These are phyloP conservation scores for Stygiomarasmius scandens DNA, from an alignment of 1,284 basidiomycete genomes.

Conservation along the genomic window DNA sequence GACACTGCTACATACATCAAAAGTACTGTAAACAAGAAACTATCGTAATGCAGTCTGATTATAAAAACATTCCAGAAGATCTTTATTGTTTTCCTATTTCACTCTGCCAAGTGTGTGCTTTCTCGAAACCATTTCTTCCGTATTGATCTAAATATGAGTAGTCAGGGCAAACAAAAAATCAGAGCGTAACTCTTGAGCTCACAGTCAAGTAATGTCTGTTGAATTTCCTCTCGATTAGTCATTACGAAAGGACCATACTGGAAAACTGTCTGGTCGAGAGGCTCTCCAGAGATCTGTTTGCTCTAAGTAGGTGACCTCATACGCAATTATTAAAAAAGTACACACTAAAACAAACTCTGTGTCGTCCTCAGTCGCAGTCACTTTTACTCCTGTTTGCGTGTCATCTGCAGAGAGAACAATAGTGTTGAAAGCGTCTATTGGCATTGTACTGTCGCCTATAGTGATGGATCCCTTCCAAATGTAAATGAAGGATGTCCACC, in stretches of 20 bases:
- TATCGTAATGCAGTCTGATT: too few species aligned
- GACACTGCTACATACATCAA: too few species aligned
- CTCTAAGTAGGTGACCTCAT: conserved; percentile 3
- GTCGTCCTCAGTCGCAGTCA: conserved; percentile 58
- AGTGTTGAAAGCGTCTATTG: conserved; percentile 71
- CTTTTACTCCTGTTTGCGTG: conserved; percentile 62
- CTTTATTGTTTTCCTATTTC: conserved; percentile 59
- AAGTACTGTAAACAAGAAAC: too few species aligned
- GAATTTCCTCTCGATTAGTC: conserved; percentile 79
- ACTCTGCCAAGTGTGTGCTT: conserved; percentile 86
- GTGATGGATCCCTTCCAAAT: conserved; percentile 67
- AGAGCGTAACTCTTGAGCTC: too few species aligned
- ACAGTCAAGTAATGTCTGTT: conserved; percentile 85
- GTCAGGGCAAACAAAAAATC: not conserved
- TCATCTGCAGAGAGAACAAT: conserved; percentile 68
- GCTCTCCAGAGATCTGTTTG: conserved; percentile 78
- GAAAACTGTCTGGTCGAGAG: conserved; percentile 85
- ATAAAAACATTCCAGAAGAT: not conserved
- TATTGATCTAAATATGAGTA: conserved; percentile 55
- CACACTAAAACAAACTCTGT: conserved; percentile 75
- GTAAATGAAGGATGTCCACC: conserved; percentile 86
- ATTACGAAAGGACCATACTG: conserved; percentile 92
- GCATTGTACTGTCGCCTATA: conserved; percentile 55
- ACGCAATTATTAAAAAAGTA: conserved; percentile 14
- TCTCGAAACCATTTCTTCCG: conserved; percentile 88